Evolutionary conservation across 1,139 yeast genomes (phyloP).

Genomic region (Saccharomyces hybrid): DNA sequence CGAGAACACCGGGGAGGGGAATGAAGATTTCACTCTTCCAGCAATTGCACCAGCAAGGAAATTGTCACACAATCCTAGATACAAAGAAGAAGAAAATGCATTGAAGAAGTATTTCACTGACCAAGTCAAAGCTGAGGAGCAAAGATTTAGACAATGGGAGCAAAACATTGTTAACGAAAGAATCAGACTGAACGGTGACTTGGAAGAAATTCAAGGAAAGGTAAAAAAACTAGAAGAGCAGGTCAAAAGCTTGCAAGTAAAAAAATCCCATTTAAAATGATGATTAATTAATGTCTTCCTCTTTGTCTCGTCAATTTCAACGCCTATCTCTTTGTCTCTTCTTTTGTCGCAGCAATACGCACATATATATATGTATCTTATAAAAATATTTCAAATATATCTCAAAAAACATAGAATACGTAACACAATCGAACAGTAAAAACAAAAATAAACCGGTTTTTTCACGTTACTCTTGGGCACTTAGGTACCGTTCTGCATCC

Average conservation of each 20-base stretch:
- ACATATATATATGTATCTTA: background rate
- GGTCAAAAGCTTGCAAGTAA: slow-evolving; percentile 59
- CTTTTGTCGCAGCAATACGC: background rate
- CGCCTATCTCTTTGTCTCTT: background rate
- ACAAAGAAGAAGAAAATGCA: slow-evolving; percentile 92
- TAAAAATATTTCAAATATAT: background rate
- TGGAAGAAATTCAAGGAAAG: slow-evolving; percentile 77
- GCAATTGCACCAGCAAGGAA: slow-evolving; percentile 34
- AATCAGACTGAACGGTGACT: slow-evolving; percentile 85
- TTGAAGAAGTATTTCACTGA: slow-evolving; percentile 94
- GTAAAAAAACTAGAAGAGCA: slow-evolving; percentile 66
- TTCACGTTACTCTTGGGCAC: slow-evolving; percentile 48
- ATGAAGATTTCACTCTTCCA: slow-evolving; percentile 17
- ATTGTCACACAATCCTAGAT: slow-evolving; percentile 70
- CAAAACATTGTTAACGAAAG: slow-evolving; percentile 91
- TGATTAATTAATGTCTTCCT: background rate
- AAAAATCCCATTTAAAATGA: slow-evolving; percentile 21
- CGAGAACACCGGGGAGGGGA: slow-evolving; percentile 32
- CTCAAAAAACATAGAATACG: background rate
- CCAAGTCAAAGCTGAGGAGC: slow-evolving; percentile 95
- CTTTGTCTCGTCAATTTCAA: background rate
- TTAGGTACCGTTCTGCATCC: slow-evolving; percentile 79
- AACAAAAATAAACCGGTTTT: background rate
- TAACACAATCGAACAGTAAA: background rate
- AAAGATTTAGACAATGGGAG: slow-evolving; percentile 97